A percentile compares a stretch with the other conserved stretches of the same genome.
These are phyloP conservation scores for Bauhinia variegata DNA, from an alignment of 306 rosid species.

Conservation along the genomic window DNA sequence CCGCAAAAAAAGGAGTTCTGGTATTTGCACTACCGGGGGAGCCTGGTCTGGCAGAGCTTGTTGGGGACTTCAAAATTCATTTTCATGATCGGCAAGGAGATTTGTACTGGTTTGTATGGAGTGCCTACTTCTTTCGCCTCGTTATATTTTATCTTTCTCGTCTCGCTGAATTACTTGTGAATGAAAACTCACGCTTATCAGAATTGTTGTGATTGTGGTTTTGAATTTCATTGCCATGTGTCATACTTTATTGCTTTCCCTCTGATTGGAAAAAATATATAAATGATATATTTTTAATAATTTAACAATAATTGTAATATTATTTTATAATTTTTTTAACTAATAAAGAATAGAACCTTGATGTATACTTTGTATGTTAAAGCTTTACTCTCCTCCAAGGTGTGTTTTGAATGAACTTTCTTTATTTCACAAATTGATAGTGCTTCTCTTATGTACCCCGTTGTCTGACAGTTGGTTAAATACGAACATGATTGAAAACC, in stretches of 20 bases:
- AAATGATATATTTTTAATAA: too few relatives aligned
- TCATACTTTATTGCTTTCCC: too few relatives aligned
- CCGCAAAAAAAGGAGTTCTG: conserved; percentile 84
- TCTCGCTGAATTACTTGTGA: conserved; percentile 22
- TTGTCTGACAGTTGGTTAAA: conserved; percentile 78
- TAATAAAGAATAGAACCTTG: too few relatives aligned
- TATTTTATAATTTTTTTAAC: too few relatives aligned
- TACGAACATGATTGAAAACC: conserved; percentile 76
- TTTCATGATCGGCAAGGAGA: conserved; percentile 94
- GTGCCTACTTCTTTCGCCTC: conserved; percentile 14
- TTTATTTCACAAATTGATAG: conserved; percentile 9
- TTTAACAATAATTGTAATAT: too few relatives aligned
- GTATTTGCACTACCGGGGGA: conserved; percentile 95
- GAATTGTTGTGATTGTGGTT: background rate
- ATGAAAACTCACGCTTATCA: conserved; percentile 18
- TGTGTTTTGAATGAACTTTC: conserved; percentile 4
- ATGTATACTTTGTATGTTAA: background rate
- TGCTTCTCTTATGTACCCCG: conserved; percentile 11
- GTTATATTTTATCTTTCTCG: too few relatives aligned
- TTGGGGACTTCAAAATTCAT: conserved; percentile 90
- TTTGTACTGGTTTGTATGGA: conserved; percentile 76
- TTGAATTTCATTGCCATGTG: background rate
- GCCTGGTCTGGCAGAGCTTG: conserved; percentile 82
- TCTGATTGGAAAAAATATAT: too few relatives aligned
- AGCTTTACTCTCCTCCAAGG: conserved; percentile 9